Evolutionary conservation across 192 early-diverging fungal genomes (phyloP).

Genomic region (Pilobolus umbonatus): DNA sequence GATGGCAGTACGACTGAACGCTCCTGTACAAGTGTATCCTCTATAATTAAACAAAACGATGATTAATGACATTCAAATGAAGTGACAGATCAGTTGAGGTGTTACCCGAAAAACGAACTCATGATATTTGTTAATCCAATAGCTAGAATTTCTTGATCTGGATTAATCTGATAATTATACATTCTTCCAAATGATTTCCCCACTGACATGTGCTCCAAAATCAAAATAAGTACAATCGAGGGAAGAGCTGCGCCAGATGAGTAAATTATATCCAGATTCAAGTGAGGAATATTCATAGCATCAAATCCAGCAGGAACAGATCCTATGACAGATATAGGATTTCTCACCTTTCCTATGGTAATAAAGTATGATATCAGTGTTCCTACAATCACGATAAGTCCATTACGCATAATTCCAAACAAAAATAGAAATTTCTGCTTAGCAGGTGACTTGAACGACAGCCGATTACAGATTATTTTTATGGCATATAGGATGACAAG

Average conservation of each 20-base stretch:
- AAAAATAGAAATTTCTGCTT: conserved; percentile 53
- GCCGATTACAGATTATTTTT: conserved; percentile 30
- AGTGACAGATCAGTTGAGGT: neutral
- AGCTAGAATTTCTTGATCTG: conserved; percentile 88
- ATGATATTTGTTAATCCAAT: conserved; percentile 81
- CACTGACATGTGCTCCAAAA: conserved; percentile 90
- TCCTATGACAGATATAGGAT: conserved; percentile 61
- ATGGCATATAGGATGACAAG: conserved; percentile 38
- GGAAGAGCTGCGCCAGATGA: conserved; percentile 48
- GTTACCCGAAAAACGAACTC: conserved; percentile 75
- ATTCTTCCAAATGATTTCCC: conserved; percentile 82
- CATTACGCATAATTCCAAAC: conserved; percentile 66
- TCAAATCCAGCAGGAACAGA: conserved; percentile 72
- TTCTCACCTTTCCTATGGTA: conserved; percentile 24
- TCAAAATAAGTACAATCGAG: conserved; percentile 65
- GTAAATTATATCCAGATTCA: conserved; percentile 50
- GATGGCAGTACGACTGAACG: conserved; percentile 88
- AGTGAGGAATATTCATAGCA: conserved; percentile 47
- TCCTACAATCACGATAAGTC: conserved; percentile 67
- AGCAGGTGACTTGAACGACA: conserved; percentile 34
- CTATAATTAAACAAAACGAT: conserved; percentile 32
- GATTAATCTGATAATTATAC: conserved; percentile 70
- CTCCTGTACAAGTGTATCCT: conserved; percentile 86
- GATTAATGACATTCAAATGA: neutral
- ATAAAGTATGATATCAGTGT: conserved; percentile 66